Percentiles rank a stretch among this genome's conserved stretches.
phyloP scores from a whole-genome alignment of 2,329 filamentous ascomycete genomes.

The Hypoxylon sp. region DNA sequence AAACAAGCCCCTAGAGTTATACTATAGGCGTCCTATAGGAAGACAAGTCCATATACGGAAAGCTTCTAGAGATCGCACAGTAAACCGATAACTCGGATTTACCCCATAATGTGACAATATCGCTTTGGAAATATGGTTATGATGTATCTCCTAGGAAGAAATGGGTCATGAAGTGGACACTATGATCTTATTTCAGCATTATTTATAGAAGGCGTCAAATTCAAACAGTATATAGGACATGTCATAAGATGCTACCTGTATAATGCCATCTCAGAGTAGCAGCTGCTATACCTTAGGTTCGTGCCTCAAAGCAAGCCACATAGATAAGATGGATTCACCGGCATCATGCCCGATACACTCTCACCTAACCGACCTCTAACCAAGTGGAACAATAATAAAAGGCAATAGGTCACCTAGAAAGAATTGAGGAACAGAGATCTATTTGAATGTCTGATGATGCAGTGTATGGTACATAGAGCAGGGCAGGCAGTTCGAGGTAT shows the following conservation, averaged over 20 bases:
- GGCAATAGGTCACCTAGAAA: background rate
- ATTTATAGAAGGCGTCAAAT: background rate
- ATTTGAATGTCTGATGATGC: conserved; percentile 48
- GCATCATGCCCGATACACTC: background rate
- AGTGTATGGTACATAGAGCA: conserved; percentile 53
- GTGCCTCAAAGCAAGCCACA: background rate
- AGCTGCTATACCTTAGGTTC: background rate
- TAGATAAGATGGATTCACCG: background rate
- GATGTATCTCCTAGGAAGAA: background rate
- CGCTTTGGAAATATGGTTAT: background rate
- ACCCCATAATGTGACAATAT: background rate
- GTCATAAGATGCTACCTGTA: background rate
- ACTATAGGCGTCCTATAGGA: conserved; percentile 1
- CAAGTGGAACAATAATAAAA: background rate
- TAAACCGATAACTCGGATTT: background rate
- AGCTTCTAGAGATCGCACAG: background rate
- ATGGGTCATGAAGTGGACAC: background rate
- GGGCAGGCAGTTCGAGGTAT: conserved; percentile 41
- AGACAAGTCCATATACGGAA: background rate
- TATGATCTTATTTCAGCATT: background rate
- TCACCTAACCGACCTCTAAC: background rate
- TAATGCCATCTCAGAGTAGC: background rate
- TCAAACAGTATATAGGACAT: background rate
- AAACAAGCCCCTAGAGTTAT: conserved; percentile 6
- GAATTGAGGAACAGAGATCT: conserved; percentile 49